Conservation (phyloP, 768 basidiomycete species). For the Amanita inopinata region DNA sequence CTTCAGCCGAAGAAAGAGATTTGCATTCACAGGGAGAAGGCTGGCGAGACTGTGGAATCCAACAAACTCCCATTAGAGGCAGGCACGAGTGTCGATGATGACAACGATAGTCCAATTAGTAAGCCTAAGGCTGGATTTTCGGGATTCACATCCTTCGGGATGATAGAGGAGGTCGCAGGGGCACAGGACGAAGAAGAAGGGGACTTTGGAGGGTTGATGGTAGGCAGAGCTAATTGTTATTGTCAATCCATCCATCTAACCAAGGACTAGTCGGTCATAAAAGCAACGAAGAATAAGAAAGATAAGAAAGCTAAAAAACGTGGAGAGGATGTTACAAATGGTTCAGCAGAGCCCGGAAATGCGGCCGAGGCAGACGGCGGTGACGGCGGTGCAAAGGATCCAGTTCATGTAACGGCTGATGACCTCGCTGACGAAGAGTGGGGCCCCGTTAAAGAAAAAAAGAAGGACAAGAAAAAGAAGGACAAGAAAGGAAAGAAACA, state of each 20-base stretch:
- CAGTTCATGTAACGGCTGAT: slow-evolving; percentile 53
- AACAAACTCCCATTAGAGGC: slow-evolving; percentile 23
- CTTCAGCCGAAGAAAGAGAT: slow-evolving; percentile 8
- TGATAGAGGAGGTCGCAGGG: slow-evolving; percentile 30
- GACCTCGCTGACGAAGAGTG: slow-evolving; percentile 70
- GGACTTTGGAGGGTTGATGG: slow-evolving; percentile 73
- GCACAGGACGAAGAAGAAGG: slow-evolving; percentile 46
- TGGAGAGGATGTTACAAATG: slow-evolving; percentile 21
- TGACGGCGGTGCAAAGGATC: slow-evolving; percentile 24
- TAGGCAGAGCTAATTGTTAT: slow-evolving; percentile 21
- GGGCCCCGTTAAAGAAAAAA: slow-evolving; percentile 53
- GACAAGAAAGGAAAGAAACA: slow-evolving; percentile 35
- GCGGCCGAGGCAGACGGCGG: slow-evolving; percentile 17
- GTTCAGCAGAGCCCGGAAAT: slow-evolving; percentile 18
- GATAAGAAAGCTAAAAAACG: slow-evolving; percentile 38
- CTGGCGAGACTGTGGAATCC: slow-evolving; percentile 45
- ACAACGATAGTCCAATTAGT: slow-evolving; percentile 24
- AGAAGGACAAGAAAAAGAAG: slow-evolving; percentile 52
- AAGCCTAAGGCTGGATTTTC: slow-evolving; percentile 33
- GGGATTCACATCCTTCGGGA: slow-evolving; percentile 39
- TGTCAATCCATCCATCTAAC: slow-evolving; percentile 8
- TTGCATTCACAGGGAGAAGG: slow-evolving; percentile 41
- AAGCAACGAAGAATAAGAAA: slow-evolving; percentile 48
- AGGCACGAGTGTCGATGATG: slow-evolving; percentile 27
- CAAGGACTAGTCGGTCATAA: slow-evolving; percentile 46